Base-by-base conservation (phyloP, 352 stramenopile species). In the Phytophthora podocarpi region DNA sequence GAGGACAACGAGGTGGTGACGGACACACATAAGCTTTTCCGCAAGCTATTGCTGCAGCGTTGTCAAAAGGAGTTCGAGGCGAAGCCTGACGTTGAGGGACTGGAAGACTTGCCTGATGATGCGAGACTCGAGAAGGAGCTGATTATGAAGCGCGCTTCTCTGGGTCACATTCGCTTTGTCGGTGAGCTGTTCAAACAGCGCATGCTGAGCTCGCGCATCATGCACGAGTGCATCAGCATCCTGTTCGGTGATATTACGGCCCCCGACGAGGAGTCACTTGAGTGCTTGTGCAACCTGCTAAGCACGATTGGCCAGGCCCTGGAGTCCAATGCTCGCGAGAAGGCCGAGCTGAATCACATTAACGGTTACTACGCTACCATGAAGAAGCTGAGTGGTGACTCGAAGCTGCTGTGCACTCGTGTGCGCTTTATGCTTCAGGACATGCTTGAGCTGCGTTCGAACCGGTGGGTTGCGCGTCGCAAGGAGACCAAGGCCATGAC, bases 141-240 rank as follows among this genome's bases (percentile, higher is more conserved):
- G 27, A 62, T 94, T 31, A 70, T 93, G 20, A 96, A 96, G 72
- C 83, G 85, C 30, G 76, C 71, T 31, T 87, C 81, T 34, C 56
- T 98, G 9, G 94, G 96, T 16, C 94, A 98, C 67, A 98, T 98
- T 74, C 87, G 95, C 23, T 99, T 99, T 64, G 95, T 99, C 34
- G 96, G 96, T 21, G 96, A 98, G 76, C 72, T 99, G 3, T 99
- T 97, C 78, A 98, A 98, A 71, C 78, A 96, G 54, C 91, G 93
- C 57, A 89, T 99, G 66, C 89, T 98, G 46, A 98, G 91, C 64
- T 89, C 95, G 28, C 91, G 95, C 45, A 97, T 98, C 71, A 98
- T 99, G 88, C 84, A 98, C 70, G 83, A 91, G 56, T 98, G 93
- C 57, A 76, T 98, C 16, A 61, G 75, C 34, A 82, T 80, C 32